Conservation (phyloP, 805 yeast genomes). For the Candida lessepsii region DNA sequence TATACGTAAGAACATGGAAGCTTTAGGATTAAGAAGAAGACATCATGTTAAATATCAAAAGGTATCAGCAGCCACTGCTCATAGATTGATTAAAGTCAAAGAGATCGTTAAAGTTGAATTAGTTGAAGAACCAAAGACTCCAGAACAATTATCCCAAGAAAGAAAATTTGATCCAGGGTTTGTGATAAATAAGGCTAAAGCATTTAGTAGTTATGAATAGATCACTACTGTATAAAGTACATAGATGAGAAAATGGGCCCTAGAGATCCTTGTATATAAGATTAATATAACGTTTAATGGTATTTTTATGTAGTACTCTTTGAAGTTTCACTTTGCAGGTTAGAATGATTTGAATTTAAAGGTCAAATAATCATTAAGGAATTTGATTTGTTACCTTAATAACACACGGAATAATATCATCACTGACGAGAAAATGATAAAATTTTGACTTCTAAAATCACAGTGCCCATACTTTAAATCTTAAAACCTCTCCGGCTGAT, state of each 20-base stretch:
- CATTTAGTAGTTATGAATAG: constrained; percentile 11
- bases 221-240: no score
- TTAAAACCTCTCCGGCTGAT: no score
- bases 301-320: not conserved
- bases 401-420: no score
- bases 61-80: constrained; percentile 79
- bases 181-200: constrained; percentile 15
- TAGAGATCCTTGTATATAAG: constrained; percentile 4
- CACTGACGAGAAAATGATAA: no score
- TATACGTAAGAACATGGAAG: constrained; percentile 60
- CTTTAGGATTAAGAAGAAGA: constrained; percentile 73
- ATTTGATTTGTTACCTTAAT: no score
- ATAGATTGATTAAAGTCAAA: constrained; percentile 77
- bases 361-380: no score
- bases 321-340: no score
- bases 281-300: constrained; percentile 7
- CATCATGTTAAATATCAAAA: constrained; percentile 71
- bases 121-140: constrained; percentile 52
- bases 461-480: no score
- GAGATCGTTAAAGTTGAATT: constrained; percentile 83
- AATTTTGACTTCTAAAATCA: no score
- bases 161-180: constrained; percentile 71
- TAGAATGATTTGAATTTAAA: no score
- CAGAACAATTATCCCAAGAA: constrained; percentile 48
- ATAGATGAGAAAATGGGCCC: no score